Evolutionary conservation across 2,329 filamentous ascomycete genomes (phyloP).

Genomic region (Monosporascus sp.): DNA sequence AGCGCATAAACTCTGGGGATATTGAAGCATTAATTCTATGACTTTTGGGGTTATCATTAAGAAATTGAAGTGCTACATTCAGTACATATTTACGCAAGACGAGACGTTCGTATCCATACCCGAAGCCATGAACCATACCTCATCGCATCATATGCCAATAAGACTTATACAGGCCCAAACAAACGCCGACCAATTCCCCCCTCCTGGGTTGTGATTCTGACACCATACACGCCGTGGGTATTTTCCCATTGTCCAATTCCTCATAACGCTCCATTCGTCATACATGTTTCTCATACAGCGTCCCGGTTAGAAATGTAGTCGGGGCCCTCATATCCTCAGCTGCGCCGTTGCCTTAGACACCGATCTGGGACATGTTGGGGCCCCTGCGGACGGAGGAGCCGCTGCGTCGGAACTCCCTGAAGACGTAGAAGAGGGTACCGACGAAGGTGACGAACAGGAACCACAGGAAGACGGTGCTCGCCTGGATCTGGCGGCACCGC

Average conservation of each 20-base stretch:
- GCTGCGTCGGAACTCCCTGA: slow-evolving; percentile 47
- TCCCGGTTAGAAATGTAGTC: not conserved
- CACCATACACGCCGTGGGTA: not conserved
- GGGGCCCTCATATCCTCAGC: not conserved
- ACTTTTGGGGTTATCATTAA: too few relatives aligned
- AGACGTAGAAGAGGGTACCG: slow-evolving; percentile 49
- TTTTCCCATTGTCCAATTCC: not conserved
- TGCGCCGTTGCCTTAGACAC: slow-evolving; percentile 30
- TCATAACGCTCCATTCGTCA: not conserved
- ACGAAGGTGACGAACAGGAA: slow-evolving; percentile 64
- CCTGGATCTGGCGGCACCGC: slow-evolving; percentile 71
- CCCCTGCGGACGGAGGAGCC: slow-evolving; percentile 35
- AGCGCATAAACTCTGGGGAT: too few relatives aligned
- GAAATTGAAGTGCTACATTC: not conserved
- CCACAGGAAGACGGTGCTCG: slow-evolving; percentile 71
- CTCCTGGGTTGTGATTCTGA: not conserved
- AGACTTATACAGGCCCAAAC: not conserved
- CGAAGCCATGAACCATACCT: not conserved
- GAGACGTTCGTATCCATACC: not conserved
- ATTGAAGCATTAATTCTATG: too few relatives aligned
- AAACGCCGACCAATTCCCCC: not conserved
- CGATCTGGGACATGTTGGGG: slow-evolving; percentile 53
- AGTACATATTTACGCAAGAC: not conserved
- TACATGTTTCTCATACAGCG: not conserved
- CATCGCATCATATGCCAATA: not conserved